Percentiles rank a stretch among this genome's conserved stretches.
Evolutionary conservation across 768 basidiomycete species (phyloP).

Genomic region (Amyloporia xantha): DNA sequence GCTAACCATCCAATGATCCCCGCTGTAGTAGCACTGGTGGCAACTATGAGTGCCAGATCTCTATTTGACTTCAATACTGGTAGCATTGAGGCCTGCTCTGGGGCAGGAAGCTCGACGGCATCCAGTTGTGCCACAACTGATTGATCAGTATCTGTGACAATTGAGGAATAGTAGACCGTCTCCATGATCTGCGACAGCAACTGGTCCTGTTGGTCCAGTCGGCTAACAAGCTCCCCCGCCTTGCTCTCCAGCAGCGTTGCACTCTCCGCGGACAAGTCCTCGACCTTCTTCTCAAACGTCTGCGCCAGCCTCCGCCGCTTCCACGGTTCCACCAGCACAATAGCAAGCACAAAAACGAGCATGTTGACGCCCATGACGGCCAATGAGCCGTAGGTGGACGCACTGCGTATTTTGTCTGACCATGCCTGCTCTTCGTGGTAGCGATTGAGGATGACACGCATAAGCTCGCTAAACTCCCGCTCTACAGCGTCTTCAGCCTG

Average conservation of each 20-base stretch:
- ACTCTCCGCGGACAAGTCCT: slow-evolving; percentile 30
- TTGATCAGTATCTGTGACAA: slow-evolving; percentile 7
- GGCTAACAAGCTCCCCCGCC: slow-evolving; percentile 40
- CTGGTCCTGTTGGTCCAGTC: slow-evolving; percentile 42
- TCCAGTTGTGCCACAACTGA: slow-evolving; percentile 9
- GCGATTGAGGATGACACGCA: slow-evolving; percentile 81
- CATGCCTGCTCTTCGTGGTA: slow-evolving; percentile 99
- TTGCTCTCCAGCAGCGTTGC: slow-evolving; percentile 37
- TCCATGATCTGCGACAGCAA: slow-evolving; percentile 25
- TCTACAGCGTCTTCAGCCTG: slow-evolving; percentile 79
- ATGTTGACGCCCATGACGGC: slow-evolving; percentile 84
- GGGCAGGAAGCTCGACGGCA: slow-evolving; percentile 2
- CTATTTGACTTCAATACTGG: slow-evolving; percentile 10
- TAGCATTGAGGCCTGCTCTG: slow-evolving; percentile 9
- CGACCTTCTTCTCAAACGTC: slow-evolving; percentile 83
- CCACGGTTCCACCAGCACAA: slow-evolving; percentile 93
- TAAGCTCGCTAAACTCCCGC: slow-evolving; percentile 78
- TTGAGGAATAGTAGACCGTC: slow-evolving; percentile 11
- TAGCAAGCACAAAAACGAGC: slow-evolving; percentile 84
- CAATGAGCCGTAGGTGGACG: slow-evolving; percentile 88
- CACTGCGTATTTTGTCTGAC: slow-evolving; percentile 97
- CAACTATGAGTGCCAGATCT: slow-evolving; percentile 17
- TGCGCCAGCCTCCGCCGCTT: slow-evolving; percentile 81
- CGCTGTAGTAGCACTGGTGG: slow-evolving; percentile 18
- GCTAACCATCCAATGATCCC: slow-evolving; percentile 23